Evolutionary conservation across 2,329 filamentous ascomycete species (phyloP), one percentile per base, ranked within the genome.

Genomic region (Thelonectria rubi): DNA sequence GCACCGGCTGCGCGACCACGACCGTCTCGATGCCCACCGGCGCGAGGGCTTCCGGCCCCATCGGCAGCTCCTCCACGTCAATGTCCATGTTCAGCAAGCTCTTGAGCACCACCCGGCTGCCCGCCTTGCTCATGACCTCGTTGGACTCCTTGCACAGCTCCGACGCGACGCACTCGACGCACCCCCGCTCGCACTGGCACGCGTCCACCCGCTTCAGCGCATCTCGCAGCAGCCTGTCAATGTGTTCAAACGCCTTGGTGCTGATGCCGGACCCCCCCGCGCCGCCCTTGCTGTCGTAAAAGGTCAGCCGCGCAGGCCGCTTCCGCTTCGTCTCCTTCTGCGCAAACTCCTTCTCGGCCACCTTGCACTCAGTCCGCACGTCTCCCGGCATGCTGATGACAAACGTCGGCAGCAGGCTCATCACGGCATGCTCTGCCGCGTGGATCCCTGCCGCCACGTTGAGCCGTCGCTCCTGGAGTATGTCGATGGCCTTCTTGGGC

Each of bases 281-380:
- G 0, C 94, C 94, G 8, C 95, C 95, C 77, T 97, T 97, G 3
- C 93, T 90, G 74, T 98, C 95, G 77, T 98, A 99, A 72, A 99
- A 97, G 0, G 93, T 97, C 49, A 99, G 78, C 1, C 95, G 82
- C 0, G 93, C 95, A 0, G 94, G 95, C 4, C 95, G 84, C 78
- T 97, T 97, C 30, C 94, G 85, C 26, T 80, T 79, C 0, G 87
- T 88, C 71, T 91, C 87, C 55, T 82, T 79, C 68, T 87, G 87
- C 1, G 92, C 88, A 65, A 97, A 93, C 76, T 98, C 94, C 76
- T 98, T 98, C 62, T 91, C 81, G 2, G 90, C 88, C 60, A 90
- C 87, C 80, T 98, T 98, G 77, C 95, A 98, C 77, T 98, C 95
- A 0, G 95, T 98, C 43, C 92, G 87, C 14, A 99, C 92, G 69